phyloP scores from a whole-genome alignment of 2,329 filamentous ascomycete genomes.

The Phialemoniopsis sp. region DNA sequence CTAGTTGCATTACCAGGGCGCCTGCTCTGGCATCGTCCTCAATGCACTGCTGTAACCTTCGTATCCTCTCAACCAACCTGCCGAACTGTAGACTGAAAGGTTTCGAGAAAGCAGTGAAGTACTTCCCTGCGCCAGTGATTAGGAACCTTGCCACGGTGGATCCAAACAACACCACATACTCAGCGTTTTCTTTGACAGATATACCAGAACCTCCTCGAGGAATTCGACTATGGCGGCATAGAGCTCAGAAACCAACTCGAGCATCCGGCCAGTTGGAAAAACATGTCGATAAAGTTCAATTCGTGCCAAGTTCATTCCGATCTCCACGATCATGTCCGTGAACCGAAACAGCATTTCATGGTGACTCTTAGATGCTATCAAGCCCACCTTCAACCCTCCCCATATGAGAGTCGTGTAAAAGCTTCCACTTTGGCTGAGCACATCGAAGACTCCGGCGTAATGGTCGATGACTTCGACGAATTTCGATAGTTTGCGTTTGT shows the following conservation, averaged over 20 bases:
- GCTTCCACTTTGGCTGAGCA: constrained; percentile 17
- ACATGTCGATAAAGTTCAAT: constrained; percentile 14
- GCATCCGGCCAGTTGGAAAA: constrained; percentile 16
- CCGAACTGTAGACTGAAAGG: constrained; percentile 12
- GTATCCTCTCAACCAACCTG: constrained; percentile 10
- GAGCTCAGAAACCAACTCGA: constrained; percentile 17
- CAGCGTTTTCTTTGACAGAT: constrained; percentile 11
- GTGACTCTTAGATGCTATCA: constrained; percentile 18
- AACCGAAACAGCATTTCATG: constrained; percentile 14
- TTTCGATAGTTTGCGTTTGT: constrained; percentile 9
- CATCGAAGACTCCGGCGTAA: constrained; percentile 18
- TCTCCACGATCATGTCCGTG: constrained; percentile 17
- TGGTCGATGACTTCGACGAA: constrained; percentile 16
- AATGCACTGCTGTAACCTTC: constrained; percentile 7
- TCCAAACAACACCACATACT: background rate
- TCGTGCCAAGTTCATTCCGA: constrained; percentile 15
- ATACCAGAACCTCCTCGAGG: constrained; percentile 12
- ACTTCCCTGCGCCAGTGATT: constrained; percentile 3
- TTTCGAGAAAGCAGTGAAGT: constrained; percentile 3
- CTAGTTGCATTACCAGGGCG: constrained; percentile 8
- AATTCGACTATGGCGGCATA: constrained; percentile 19
- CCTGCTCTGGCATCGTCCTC: constrained; percentile 11
- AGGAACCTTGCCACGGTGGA: constrained; percentile 3
- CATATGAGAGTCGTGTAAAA: constrained; percentile 17
- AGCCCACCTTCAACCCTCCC: constrained; percentile 13